Base-by-base conservation (phyloP, 495 filamentous ascomycete genomes). In the Aspergillus homomorphus region DNA sequence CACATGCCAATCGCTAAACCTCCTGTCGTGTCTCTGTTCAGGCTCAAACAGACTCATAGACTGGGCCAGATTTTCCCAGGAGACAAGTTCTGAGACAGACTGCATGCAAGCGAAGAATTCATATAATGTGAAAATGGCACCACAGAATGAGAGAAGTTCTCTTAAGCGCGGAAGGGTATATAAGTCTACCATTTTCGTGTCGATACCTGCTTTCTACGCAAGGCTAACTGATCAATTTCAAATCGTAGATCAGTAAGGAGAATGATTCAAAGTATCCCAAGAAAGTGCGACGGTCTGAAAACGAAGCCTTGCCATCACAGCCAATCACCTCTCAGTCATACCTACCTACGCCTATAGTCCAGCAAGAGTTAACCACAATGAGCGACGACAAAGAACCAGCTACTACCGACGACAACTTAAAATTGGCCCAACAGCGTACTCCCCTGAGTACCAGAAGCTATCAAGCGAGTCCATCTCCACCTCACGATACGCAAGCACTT, bases 301-400 rank as follows among this genome's bases (percentile, higher is more conserved):
- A 38, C 4, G 50, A 76, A 79, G 43, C 71, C 81, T 53, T 82
- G 66, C 58, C 77, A 69, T 28, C 84, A 87, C 63, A 81, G 78
- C 1, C 72, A 75, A 44, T 75, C 65, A 53, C 78, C 46, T 80
- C 84, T 51, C 82, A 85, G 58, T 73, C 83, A 24, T 87, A 91
- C 56, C 81, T 96, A 3, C 92, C 90, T n/a, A 91, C 91, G 4
- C 92, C 92, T 9, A 66, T 93, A 55, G 95, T 91, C 0, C 79
- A 90, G 60, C 71, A 80, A 45, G 70, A 82, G 56, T 87, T 85
- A 45, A 88, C 83, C 30, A 78, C 81, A 9, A 85, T 83, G 28
- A 80, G 85, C 14, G 71, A 83, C 46, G 80, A 81, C 65, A 89
- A 92, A 55, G 87, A 90, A 64, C 68, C 80, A 30, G 92, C 90